A percentile compares a stretch with the other conserved stretches of the same genome.
phyloP scores from a whole-genome alignment of 768 basidiomycete species.

The Suillus alpinus region DNA sequence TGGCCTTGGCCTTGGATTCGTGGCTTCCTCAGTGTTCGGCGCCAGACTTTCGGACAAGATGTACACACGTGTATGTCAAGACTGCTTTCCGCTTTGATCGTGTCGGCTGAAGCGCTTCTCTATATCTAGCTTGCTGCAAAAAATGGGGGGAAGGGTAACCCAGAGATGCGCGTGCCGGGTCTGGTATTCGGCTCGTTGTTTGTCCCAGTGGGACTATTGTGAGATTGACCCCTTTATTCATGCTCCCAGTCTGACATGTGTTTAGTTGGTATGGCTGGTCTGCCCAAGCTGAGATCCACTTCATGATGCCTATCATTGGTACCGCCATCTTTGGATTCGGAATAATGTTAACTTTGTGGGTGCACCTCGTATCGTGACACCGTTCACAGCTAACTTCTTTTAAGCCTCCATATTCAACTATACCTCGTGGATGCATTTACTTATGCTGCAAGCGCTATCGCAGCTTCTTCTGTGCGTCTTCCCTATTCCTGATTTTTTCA shows the following conservation, averaged over 20 bases:
- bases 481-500: background rate
- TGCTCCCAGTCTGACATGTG: slow-evolving; percentile 2
- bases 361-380: slow-evolving; percentile 5
- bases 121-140: slow-evolving; percentile 41
- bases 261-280: slow-evolving; percentile 83
- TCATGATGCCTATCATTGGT: slow-evolving; percentile 75
- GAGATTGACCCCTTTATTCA: slow-evolving; percentile 22
- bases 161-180: slow-evolving; percentile 76
- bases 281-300: slow-evolving; percentile 61
- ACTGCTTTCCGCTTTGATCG: background rate
- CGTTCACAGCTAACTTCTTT: background rate
- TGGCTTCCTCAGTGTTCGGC: slow-evolving; percentile 45
- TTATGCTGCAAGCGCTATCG: slow-evolving; percentile 63
- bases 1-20: slow-evolving; percentile 56
- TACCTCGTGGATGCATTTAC: slow-evolving; percentile 72
- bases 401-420: slow-evolving; percentile 62
- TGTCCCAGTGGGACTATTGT: slow-evolving; percentile 71
- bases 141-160: slow-evolving; percentile 63
- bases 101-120: background rate
- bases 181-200: slow-evolving; percentile 69
- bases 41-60: slow-evolving; percentile 45
- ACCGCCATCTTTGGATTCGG: slow-evolving; percentile 59
- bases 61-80: slow-evolving; percentile 42
- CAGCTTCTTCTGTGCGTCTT: slow-evolving; percentile 53
- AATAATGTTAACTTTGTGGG: slow-evolving; percentile 60